These are phyloP conservation scores for Dipteronia dyeriana DNA, from an alignment of 345 rosid species.

Conservation along the genomic window DNA sequence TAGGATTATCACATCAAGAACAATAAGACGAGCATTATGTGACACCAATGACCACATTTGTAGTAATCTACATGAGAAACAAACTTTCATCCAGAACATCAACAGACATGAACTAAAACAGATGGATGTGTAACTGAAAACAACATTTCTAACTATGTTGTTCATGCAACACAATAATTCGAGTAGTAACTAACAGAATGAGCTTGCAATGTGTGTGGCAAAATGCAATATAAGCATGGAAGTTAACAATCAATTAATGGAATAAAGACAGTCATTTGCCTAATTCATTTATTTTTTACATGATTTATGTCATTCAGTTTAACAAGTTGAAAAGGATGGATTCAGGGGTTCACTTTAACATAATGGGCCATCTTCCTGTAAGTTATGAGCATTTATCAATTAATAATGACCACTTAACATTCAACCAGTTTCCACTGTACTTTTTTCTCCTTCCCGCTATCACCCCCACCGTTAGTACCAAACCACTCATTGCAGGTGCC, in stretches of 20 bases:
- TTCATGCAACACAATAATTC: background rate
- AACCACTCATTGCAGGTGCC: background rate
- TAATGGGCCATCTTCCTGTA: background rate
- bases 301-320: background rate
- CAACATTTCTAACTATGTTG: background rate
- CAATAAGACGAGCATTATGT: slow-evolving; percentile 5
- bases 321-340: background rate
- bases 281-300: too few relatives aligned
- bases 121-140: background rate
- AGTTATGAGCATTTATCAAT: background rate
- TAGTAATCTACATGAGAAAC: background rate
- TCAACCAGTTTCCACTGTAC: background rate
- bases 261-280: background rate
- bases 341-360: background rate
- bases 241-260: background rate
- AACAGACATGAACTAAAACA: background rate
- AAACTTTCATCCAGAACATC: background rate
- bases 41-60: background rate
- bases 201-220: background rate
- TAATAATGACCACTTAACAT: background rate
- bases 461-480: background rate
- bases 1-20: slow-evolving; percentile 12
- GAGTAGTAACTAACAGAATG: background rate
- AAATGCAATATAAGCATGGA: background rate
- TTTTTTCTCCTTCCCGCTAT: background rate